Conservation (phyloP, 2,329 filamentous ascomycete species). For the Monilinia fructigena region DNA sequence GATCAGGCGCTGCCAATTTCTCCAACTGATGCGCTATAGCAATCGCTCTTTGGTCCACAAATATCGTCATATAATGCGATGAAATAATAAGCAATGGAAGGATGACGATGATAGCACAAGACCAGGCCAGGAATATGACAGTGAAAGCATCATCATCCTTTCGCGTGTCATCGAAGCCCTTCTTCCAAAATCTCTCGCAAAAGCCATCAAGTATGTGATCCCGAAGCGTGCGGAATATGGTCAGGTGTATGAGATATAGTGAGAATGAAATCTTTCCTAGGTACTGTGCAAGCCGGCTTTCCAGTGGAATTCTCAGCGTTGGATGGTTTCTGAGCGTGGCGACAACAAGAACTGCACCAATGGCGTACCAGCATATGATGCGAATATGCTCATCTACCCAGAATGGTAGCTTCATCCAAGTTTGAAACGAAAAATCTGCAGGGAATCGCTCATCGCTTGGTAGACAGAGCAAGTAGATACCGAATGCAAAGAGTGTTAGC, state of each 20-base stretch:
- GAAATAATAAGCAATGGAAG: neutral
- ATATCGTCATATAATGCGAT: neutral
- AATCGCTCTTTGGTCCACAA: neutral
- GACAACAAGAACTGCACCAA: neutral
- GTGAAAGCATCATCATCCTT: neutral
- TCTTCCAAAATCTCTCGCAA: neutral
- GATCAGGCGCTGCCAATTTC: neutral
- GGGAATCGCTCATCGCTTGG: neutral
- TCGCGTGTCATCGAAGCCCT: neutral
- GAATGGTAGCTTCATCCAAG: neutral
- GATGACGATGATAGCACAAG: neutral
- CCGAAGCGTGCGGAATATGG: neutral
- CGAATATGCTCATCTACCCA: neutral
- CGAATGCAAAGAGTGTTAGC: neutral
- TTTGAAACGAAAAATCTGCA: neutral
- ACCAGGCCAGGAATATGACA: neutral
- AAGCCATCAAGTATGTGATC: neutral
- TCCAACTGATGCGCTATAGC: neutral
- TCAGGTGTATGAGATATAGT: neutral
- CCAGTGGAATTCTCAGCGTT: neutral
- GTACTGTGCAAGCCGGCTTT: neutral
- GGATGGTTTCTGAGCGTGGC: neutral
- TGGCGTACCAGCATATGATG: neutral
- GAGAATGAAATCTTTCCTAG: neutral
- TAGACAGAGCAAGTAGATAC: neutral